These are phyloP conservation scores for Crithidia fasciculata DNA, from an alignment of 208 protist species.

Conservation along the genomic window DNA sequence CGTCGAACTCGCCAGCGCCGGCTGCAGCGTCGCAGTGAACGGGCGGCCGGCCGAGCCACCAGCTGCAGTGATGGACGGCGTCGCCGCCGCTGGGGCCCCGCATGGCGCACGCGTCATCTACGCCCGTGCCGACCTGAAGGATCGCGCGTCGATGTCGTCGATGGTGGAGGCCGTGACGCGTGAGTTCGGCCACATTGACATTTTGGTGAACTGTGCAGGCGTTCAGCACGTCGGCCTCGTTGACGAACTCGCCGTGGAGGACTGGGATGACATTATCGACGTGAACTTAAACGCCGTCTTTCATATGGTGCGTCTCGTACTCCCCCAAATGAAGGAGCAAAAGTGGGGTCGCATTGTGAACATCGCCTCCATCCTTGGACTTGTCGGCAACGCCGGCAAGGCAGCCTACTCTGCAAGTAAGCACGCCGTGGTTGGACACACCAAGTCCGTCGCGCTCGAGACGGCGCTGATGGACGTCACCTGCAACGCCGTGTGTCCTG, in stretches of 20 bases:
- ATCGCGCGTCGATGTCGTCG: slow-evolving; percentile 15
- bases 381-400: slow-evolving; percentile 49
- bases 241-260: slow-evolving; percentile 38
- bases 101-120: slow-evolving; percentile 33
- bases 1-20: slow-evolving; percentile 34
- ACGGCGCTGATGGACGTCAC: slow-evolving; percentile 42
- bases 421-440: slow-evolving; percentile 61
- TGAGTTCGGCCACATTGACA: slow-evolving; percentile 41
- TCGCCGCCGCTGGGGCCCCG: slow-evolving; percentile 20
- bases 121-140: slow-evolving; percentile 16
- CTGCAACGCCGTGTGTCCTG: slow-evolving; percentile 52
- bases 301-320: slow-evolving; percentile 37
- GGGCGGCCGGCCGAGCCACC: slow-evolving; percentile 10
- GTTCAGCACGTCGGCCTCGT: slow-evolving; percentile 49
- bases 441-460: slow-evolving; percentile 60
- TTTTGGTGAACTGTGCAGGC: slow-evolving; percentile 67
- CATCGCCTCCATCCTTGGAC: slow-evolving; percentile 49
- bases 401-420: slow-evolving; percentile 60
- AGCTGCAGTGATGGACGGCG: slow-evolving; percentile 9
- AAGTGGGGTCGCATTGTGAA: slow-evolving; percentile 56
- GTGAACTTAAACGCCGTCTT: slow-evolving; percentile 51
- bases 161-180: slow-evolving; percentile 26
- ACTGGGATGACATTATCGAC: slow-evolving; percentile 53
- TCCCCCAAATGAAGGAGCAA: slow-evolving; percentile 46
- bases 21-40: slow-evolving; percentile 41